Evolutionary conservation across 208 protist species (phyloP), one percentile per base, ranked within the genome.

Genomic region (Acanthamoeba triangularis): DNA sequence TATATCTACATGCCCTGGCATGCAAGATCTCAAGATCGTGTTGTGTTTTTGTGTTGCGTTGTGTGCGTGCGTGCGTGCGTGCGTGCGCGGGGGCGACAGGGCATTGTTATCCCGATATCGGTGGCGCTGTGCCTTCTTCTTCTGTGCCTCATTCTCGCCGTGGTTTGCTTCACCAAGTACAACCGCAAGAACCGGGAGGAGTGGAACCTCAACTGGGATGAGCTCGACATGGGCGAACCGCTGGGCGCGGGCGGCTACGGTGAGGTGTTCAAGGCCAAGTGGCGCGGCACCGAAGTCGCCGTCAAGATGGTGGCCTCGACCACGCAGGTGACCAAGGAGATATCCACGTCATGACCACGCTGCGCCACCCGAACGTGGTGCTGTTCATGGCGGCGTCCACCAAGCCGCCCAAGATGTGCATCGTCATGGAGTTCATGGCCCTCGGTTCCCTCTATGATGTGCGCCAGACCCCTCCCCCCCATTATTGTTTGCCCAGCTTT

Each of bases 231-330:
- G 84, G 84, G 84, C n/a, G 84, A 91, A 25, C 25, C 84, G 25
- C 28, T 91, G 23, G 84, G 84, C 44, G 67, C 67, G 84, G 84
- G 84, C 59, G 84, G 84, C 54, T 67, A 91, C 52, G 84, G 84
- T 10, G 84, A 91, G 65, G 90, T 94, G 30, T 94, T 56, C 65
- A 94, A 94, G 90, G 90, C 90, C 90, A 94, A 72, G 30, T 94
- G 90, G 90, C 56, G 90, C 25, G 90, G 90, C 47, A 94, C 90
- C 35, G 90, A 80, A 28, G 90, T 94, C 8, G 90, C 90, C 90
- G 90, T 94, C 52, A 94, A 94, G 65, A 94, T 91, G 84, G 84
- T 91, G 56, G 84, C 84, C 33, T 61, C 56, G 5, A 69, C 11
- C 11, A 47, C 84, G 52, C 41, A 61, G 33, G 59, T 91, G 33